Percentiles rank a stretch among this genome's conserved stretches.
Evolutionary conservation across 2,329 filamentous ascomycete species (phyloP).

Genomic region (Mollisia scopiformis): DNA sequence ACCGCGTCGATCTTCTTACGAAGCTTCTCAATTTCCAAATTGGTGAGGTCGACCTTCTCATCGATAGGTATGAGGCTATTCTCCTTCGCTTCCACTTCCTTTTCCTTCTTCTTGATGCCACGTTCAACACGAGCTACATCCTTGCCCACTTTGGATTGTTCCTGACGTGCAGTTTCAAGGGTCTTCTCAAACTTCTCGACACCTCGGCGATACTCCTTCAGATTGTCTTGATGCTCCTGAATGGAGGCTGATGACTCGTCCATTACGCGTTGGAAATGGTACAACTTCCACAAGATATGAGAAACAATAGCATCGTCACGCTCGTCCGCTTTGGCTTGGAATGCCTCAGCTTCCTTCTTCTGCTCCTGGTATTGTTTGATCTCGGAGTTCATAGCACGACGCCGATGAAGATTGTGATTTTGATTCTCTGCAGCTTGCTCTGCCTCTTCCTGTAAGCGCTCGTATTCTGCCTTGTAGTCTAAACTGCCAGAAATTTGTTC

Average conservation of each 20-base stretch:
- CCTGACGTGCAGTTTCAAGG: constrained; percentile 79
- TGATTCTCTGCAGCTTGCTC: constrained; percentile 89
- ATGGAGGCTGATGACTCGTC: constrained; percentile 90
- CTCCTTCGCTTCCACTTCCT: constrained; percentile 82
- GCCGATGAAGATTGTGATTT: constrained; percentile 83
- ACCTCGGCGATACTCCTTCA: constrained; percentile 89
- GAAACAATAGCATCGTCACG: constrained; percentile 89
- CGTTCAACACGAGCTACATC: constrained; percentile 83
- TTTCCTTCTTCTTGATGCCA: constrained; percentile 83
- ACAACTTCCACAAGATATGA: constrained; percentile 95
- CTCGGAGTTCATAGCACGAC: constrained; percentile 94
- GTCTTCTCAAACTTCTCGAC: constrained; percentile 82
- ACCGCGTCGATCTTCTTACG: constrained; percentile 71
- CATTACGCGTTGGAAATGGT: constrained; percentile 91
- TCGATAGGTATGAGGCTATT: constrained; percentile 87
- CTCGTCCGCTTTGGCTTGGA: constrained; percentile 87
- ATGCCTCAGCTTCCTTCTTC: constrained; percentile 93
- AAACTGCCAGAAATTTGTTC: constrained; percentile 97
- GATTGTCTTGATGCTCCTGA: constrained; percentile 88
- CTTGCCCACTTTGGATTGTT: constrained; percentile 77
- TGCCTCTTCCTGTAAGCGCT: constrained; percentile 81
- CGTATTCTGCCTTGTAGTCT: constrained; percentile 93
- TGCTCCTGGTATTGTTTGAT: constrained; percentile 98
- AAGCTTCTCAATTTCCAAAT: constrained; percentile 69
- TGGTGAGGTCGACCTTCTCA: constrained; percentile 85